Base-by-base conservation (phyloP, 2,329 filamentous ascomycete genomes). In the Trichoderma sp. region DNA sequence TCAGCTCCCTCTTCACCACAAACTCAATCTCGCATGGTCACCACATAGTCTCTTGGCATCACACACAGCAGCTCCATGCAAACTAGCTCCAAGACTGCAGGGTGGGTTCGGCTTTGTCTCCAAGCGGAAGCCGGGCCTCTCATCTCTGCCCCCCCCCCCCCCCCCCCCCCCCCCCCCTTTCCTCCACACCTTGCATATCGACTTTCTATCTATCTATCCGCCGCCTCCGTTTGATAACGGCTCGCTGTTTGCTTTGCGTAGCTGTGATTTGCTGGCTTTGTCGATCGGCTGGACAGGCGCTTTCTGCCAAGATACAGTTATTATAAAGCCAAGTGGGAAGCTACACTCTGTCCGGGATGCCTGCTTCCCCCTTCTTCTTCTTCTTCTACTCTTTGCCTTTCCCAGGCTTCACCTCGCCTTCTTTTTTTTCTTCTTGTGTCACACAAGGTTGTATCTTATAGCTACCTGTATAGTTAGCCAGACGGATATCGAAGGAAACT, bases 371-470 rank as follows among this genome's bases (percentile, higher is more conserved):
- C 12, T 25, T 13, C 13, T 7, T 52, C 17, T 25, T 17, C 17
- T 39, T 64, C 19, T 45, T 57, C 29, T 45, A 67, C 67, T 57
- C 63, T 42, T 67, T 70, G 64, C 61, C 63, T 32, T 67, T 64
- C 34, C 65, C 67, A 72, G 73, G 69, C 64, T 68, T 73, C 69
- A 67, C 35, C 32, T 54, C 71, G 70, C 65, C 67, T 71, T 68
- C 70, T 69, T 63, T 39, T 42, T 35, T 57, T 13, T 27, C 48
- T 13, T 27, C 48, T 37, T 58, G 19, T 10, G 37, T 32, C 7
- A 13, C 2, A 8, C 37, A 56, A 52, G 61, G 27, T 37, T 63
- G 67, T 64, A 35, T 64, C 19, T 39, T 45, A 59, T 63, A 67
- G 37, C 37, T 58, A 58, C 27, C 6, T 58, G 48, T 56, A 57